Base-by-base conservation (phyloP, 345 rosid species). In the Citrus inodora region DNA sequence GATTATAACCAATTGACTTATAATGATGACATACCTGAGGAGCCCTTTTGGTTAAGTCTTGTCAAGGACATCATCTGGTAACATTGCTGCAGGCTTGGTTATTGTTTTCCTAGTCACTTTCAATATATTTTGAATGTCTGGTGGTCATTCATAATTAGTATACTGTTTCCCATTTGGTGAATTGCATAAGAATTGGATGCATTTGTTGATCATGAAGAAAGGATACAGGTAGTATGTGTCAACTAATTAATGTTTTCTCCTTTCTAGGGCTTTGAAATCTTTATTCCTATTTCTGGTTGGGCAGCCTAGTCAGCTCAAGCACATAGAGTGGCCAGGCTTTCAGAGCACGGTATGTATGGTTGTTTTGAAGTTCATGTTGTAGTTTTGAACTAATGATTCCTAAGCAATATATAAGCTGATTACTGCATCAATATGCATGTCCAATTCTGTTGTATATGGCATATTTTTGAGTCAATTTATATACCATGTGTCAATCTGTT, bases 231-330 rank as follows among this genome's bases (percentile, higher is more conserved):
- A 58, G 58, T 30, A 33, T 61, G 3, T 5, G 22, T 48, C 7
- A 62, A 63, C 67, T 70, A 25, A 77, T 30, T 25, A 27, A 46
- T 72, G 28, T 65, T 71, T 67, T 74, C 48, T 55, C 61, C 28
- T 42, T 67, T 78, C 42, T 80, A 93, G 97, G 97, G 85, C 83
- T 59, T 65, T 87, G 78, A 90, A 82, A 78, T 85, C 88, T 32
- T 40, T 92, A 74, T 80, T 85, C 30, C 30, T 65, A 24, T 92
- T 94, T 81, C 85, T 94, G 79, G 79, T 40, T 67, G 97, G 88
- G 91, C 98, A 94, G 74, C 98, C 98, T 24, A 77, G 95, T 67
- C 93, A 92, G 84, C 88, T 94, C 32, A 94, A 88, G 86, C 88
- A 88, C 87, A 87, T 94, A 76, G 97, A 94, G 81, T 94, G 98